Evolutionary conservation across 371 early-diverging fungal species (phyloP), one percentile per base, ranked within the genome.

Genomic region (Circinella umbellata): DNA sequence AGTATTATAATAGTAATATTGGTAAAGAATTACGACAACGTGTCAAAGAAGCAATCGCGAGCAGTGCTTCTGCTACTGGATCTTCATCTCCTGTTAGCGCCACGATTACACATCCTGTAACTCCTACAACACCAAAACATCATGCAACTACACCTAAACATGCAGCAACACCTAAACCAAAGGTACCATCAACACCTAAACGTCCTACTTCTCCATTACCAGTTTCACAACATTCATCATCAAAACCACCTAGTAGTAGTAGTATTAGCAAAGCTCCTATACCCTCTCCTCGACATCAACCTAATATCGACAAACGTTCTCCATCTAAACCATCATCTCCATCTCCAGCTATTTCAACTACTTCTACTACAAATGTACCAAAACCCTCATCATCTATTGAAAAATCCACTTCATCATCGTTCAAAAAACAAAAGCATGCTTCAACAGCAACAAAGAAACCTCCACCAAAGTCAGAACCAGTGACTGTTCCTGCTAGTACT

Each of bases 1-100:
- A 78, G 38, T 81, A 81, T 59, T 84, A 81, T 70, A 77, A 78
- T 10, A 70, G 70, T 46, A 76, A 72, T 14, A 92, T 95, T 63
- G 86, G 91, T 15, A 67, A 77, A 46, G 90, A 91, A n/a, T 18
- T 73, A 17, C 65, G 73, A 6, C 37, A 59, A n/a, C 69, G 69
- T 17, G 66, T 73, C 62, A 68, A 73, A 48, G 60, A 68, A 34
- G 17, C 37, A n/a, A 34, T 62, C 17, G n/a, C 61, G 27, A 27
- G 27, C 27, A 27, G 27, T 17, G 42, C 63, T 4, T 39, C 46
- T 62, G 35, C 69, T 63, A 55, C 42, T 4, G 27, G 35, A 8
- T 15, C 63, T 39, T 42, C 59, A 34, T 6, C 67, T 42, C 42
- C 61, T 27, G 11, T 61, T 27, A 27, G 27, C 27, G 2, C 27